Evolutionary conservation across 176 grass and related monocot genomes (phyloP), one percentile per base, ranked within the genome.

Genomic region (Juncus effusus): DNA sequence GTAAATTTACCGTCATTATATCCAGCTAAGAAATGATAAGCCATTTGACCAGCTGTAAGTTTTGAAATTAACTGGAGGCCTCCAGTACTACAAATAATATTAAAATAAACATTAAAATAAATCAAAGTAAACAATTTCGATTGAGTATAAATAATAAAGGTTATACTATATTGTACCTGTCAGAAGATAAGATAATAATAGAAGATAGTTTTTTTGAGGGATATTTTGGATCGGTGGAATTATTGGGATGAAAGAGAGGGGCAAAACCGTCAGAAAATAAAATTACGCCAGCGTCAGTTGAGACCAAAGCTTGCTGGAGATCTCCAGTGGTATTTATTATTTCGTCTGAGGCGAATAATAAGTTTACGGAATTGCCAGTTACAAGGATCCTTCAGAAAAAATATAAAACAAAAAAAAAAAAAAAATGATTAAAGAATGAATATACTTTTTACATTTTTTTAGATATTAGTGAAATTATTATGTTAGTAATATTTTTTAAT

Each of bases 11-110:
- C 93, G 54, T 97, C 85, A 7, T 84, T 52, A 42, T 89, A 92
- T 56, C 93, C 88, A 16, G 78, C 88, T 81, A 97, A 92, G 77
- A 92, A 97, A 63, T 97, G 93, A 55, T 89, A 97, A 8, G 85
- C 78, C 79, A 85, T 84, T 78, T 89, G 93, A 60, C 82, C 82
- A 51, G 93, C 79, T 77, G 88, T 84, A 47, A 92, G 70, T 40
- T 84, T 88, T 54, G 80, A 86, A 54, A 89, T 36, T 16, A 42
- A 67, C 62, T 82, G 85, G 64, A 92, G 54, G 28, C 73, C 80
- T 71, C 70, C 67, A 41, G 85, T 86, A 56, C 94, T 97, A 76
- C 63, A 77, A 81, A 62, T 54, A 10, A 77, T 9, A 72, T 19
- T 72, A 5, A 6, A 72, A 1, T 13, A 45, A 40, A 59, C 3